These are phyloP conservation scores for Trichoderma simmonsii DNA, from an alignment of 2,329 filamentous ascomycete species.

Conservation along the genomic window DNA sequence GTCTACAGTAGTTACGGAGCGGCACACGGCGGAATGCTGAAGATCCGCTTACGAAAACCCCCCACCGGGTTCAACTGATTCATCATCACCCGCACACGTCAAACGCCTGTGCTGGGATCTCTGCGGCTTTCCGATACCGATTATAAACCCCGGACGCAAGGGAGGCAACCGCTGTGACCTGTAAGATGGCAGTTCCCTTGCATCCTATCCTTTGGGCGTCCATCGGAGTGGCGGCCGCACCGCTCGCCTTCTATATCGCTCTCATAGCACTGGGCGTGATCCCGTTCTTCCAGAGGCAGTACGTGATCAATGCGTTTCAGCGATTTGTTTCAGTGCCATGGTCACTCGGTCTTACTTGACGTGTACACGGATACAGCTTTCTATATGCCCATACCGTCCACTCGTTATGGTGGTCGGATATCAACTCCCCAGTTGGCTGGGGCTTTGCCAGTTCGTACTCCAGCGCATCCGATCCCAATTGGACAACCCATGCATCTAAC, in stretches of 20 bases:
- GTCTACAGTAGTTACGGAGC: neutral
- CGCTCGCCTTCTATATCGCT: slow-evolving; percentile 49
- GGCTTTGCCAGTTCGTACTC: slow-evolving; percentile 71
- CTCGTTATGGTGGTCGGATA: slow-evolving; percentile 66
- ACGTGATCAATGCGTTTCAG: slow-evolving; percentile 33
- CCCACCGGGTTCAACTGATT: neutral
- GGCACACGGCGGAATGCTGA: neutral
- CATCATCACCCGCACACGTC: neutral
- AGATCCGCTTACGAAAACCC: slow-evolving; percentile 6
- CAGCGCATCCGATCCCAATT: neutral
- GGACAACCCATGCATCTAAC: neutral
- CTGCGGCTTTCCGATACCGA: neutral
- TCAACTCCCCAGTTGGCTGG: slow-evolving; percentile 75
- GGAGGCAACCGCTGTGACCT: neutral
- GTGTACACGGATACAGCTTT: slow-evolving; percentile 49
- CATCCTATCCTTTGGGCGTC: slow-evolving; percentile 30
- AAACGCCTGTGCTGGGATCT: neutral
- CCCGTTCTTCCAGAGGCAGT: slow-evolving; percentile 78
- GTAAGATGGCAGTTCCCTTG: slow-evolving; percentile 29
- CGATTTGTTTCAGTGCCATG: neutral
- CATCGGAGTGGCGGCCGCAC: slow-evolving; percentile 10
- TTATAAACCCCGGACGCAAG: neutral
- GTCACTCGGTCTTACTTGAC: slow-evolving; percentile 18
- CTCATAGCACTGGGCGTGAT: slow-evolving; percentile 65
- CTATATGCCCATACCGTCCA: slow-evolving; percentile 82